Conservation (phyloP, 2,329 filamentous ascomycete genomes). For the Westerdykella ornata region DNA sequence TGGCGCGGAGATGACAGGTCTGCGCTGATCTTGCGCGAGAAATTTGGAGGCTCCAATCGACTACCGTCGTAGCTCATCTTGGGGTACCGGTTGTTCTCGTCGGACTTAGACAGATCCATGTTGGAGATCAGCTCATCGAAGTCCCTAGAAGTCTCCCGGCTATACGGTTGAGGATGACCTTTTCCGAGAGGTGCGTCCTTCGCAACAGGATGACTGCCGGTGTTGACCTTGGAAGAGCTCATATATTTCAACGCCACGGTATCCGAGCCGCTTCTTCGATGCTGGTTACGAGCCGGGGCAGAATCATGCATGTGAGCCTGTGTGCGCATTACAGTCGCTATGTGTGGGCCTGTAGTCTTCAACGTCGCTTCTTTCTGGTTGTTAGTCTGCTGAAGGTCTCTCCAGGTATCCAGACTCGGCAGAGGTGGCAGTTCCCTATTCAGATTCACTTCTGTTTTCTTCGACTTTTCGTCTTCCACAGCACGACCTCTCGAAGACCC, state of each 20-base stretch:
- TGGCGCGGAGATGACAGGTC: constrained; percentile 14
- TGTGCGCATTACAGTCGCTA: constrained; percentile 33
- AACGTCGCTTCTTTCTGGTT: constrained; percentile 10
- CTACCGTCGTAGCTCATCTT: constrained; percentile 11
- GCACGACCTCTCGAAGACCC: constrained; percentile 23
- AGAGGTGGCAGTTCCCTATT: constrained; percentile 45
- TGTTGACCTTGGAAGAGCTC: constrained; percentile 11
- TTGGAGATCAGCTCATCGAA: constrained; percentile 19
- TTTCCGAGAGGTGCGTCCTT: constrained; percentile 15
- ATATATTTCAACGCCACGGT: constrained; percentile 20
- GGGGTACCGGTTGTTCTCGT: constrained; percentile 16
- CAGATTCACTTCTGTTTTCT: constrained; percentile 37
- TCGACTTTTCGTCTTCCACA: constrained; percentile 19
- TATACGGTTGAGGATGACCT: constrained; percentile 4
- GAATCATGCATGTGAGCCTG: constrained; percentile 23
- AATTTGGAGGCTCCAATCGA: constrained; percentile 16
- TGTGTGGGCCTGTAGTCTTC: constrained; percentile 22
- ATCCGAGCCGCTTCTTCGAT: constrained; percentile 28
- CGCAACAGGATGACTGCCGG: constrained; percentile 4
- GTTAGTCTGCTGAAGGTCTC: constrained; percentile 14
- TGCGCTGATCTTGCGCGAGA: constrained; percentile 29
- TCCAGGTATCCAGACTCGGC: constrained; percentile 41
- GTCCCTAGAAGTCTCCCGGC: constrained; percentile 8
- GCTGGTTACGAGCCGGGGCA: constrained; percentile 21
- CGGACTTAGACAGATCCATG: constrained; percentile 21